Conservation (phyloP, 164 flowering plant genomes). For the Umbellularia californica region DNA sequence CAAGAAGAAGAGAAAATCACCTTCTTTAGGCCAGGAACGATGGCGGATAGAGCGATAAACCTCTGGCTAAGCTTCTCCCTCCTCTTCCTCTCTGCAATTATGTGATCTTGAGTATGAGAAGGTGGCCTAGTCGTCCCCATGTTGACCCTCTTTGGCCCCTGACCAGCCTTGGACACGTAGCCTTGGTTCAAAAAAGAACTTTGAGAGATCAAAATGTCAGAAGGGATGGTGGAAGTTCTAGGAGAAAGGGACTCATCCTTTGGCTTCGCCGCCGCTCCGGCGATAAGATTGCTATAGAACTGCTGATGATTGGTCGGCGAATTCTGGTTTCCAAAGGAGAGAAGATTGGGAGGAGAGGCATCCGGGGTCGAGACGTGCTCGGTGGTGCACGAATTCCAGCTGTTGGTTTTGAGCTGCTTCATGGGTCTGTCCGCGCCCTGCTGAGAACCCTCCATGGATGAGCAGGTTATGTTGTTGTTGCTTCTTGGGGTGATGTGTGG, state of each 20-base stretch:
- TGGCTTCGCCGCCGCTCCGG: background rate
- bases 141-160: constrained; percentile 31
- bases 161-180: constrained; percentile 26
- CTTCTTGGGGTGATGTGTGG: constrained; percentile 15
- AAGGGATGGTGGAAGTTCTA: constrained; percentile 11
- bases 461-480: constrained; percentile 16
- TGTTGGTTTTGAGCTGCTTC: constrained; percentile 44
- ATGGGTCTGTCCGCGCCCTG: constrained; percentile 28
- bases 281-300: constrained; percentile 6
- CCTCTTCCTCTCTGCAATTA: constrained; percentile 51
- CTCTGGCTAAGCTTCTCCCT: constrained; percentile 54
- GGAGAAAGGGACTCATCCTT: constrained; percentile 9
- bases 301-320: constrained; percentile 6
- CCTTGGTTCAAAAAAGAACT: constrained; percentile 30
- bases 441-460: constrained; percentile 19
- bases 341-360: constrained; percentile 22
- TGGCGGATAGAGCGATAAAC: constrained; percentile 46
- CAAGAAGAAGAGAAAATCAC: constrained; percentile 18
- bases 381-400: constrained; percentile 38
- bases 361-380: constrained; percentile 24
- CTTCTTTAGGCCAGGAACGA: constrained; percentile 54
- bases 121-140: constrained; percentile 15
- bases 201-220: constrained; percentile 31
- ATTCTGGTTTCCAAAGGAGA: constrained; percentile 27
- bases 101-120: constrained; percentile 41